These are phyloP conservation scores for Nakazawaea ernobii DNA, from an alignment of 805 yeast species.

Conservation along the genomic window DNA sequence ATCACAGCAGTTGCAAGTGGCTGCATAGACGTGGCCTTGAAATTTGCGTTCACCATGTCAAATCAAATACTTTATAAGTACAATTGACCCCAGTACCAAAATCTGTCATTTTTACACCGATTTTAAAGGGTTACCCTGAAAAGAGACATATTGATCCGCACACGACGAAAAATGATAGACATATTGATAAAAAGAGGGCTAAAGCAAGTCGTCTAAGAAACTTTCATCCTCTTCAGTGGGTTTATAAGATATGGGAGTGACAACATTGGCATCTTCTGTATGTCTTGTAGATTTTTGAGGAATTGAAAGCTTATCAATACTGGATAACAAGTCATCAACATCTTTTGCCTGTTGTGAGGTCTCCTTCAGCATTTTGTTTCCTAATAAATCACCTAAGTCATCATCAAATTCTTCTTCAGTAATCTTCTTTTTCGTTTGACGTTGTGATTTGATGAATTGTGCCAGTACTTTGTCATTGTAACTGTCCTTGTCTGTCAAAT, in stretches of 20 bases:
- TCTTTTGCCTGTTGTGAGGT: background rate
- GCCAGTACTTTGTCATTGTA: conserved; percentile 13
- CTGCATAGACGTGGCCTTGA: too few species aligned
- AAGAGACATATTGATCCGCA: background rate
- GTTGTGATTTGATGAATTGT: conserved; percentile 9
- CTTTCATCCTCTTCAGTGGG: too few species aligned
- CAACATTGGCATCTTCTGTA: background rate
- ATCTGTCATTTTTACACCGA: too few species aligned
- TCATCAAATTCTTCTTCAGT: conserved; percentile 14
- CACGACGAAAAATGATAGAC: conserved; percentile 1
- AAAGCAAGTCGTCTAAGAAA: too few species aligned
- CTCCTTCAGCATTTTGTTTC: background rate
- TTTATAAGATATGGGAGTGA: background rate
- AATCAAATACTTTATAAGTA: too few species aligned
- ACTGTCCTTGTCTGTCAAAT: conserved; percentile 13
- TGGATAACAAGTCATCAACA: background rate
- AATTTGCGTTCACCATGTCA: too few species aligned
- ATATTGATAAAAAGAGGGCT: background rate
- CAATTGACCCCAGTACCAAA: too few species aligned
- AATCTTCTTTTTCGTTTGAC: background rate
- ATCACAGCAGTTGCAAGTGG: too few species aligned
- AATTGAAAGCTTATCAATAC: background rate
- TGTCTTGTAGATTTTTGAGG: background rate
- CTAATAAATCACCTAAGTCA: conserved; percentile 18
- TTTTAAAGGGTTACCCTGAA: conserved; percentile 6